A percentile compares a stretch with the other conserved stretches of the same genome.
These are phyloP conservation scores for Alternaria ethzedia DNA, from an alignment of 2,329 filamentous ascomycete species.

Conservation along the genomic window DNA sequence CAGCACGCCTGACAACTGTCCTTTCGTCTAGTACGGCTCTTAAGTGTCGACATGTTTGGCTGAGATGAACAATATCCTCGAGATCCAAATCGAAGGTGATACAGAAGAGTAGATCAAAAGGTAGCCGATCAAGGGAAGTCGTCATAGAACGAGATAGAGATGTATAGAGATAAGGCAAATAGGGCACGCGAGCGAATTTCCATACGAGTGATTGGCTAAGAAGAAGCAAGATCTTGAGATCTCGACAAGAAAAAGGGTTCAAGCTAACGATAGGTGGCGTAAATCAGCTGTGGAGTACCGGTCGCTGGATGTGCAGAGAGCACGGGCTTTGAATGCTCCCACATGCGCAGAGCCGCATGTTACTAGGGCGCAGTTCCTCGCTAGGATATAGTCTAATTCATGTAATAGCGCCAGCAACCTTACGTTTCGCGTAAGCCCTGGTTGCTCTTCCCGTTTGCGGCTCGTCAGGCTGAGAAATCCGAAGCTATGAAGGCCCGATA, in stretches of 20 bases:
- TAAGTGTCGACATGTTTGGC: conserved; percentile 60
- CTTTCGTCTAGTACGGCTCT: conserved; percentile 60
- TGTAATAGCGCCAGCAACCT: accelerated
- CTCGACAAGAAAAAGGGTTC: background rate
- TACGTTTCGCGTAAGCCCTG: background rate
- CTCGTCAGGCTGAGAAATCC: background rate
- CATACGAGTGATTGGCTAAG: background rate
- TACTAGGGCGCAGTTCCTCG: no score
- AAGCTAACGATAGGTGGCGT: background rate
- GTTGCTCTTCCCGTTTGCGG: background rate
- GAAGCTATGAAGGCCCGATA: background rate
- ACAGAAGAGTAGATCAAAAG: conserved; percentile 69
- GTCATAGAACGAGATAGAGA: conserved; percentile 29
- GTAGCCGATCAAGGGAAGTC: conserved; percentile 55
- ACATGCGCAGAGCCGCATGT: background rate
- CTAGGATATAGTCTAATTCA: background rate
- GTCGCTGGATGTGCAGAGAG: background rate
- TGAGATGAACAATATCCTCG: conserved; percentile 65
- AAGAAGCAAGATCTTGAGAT: background rate
- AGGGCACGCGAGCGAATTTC: background rate
- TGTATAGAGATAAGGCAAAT: background rate
- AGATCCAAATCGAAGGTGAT: conserved; percentile 63
- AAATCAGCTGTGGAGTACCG: background rate
- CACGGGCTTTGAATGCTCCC: background rate
- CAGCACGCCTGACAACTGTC: conserved; percentile 62